phyloP scores from a whole-genome alignment of 2,329 filamentous ascomycete genomes.

The Botrytis elliptica region DNA sequence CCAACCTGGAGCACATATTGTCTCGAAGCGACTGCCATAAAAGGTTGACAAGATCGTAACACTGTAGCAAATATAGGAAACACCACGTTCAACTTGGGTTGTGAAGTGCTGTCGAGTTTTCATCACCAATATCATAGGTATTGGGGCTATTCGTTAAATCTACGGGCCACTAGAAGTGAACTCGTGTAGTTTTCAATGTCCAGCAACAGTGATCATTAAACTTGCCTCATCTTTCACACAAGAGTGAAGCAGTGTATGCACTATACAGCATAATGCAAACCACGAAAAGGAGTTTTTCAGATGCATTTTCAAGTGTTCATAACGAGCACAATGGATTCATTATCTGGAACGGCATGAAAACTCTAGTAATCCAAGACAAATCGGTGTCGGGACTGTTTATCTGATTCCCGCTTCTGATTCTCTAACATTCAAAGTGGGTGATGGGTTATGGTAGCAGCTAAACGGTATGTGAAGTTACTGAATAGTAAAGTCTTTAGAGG shows the following conservation, averaged over 20 bases:
- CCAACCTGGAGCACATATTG: background rate
- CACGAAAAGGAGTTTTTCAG: background rate
- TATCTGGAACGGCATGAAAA: background rate
- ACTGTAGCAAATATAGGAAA: too few relatives aligned
- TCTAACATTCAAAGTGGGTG: background rate
- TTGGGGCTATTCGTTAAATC: background rate
- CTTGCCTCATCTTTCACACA: background rate
- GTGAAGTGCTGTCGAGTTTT: background rate
- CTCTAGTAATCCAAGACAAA: background rate
- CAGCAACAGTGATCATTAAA: too few relatives aligned
- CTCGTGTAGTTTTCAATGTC: background rate
- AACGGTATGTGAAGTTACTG: background rate
- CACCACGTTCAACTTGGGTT: background rate
- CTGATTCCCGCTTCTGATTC: background rate
- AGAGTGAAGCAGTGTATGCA: background rate
- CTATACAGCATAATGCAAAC: background rate
- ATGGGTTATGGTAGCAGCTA: background rate
- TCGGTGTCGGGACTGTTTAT: background rate
- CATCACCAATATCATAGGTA: background rate
- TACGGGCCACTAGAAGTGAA: background rate
- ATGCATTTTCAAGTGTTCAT: background rate
- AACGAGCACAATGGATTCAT: background rate
- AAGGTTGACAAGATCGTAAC: background rate
- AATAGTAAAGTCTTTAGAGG: background rate
- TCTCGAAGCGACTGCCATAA: background rate